Evolutionary conservation across 2,329 filamentous ascomycete species (phyloP), one percentile per base, ranked within the genome.

Genomic region (Botryotinia globosa): DNA sequence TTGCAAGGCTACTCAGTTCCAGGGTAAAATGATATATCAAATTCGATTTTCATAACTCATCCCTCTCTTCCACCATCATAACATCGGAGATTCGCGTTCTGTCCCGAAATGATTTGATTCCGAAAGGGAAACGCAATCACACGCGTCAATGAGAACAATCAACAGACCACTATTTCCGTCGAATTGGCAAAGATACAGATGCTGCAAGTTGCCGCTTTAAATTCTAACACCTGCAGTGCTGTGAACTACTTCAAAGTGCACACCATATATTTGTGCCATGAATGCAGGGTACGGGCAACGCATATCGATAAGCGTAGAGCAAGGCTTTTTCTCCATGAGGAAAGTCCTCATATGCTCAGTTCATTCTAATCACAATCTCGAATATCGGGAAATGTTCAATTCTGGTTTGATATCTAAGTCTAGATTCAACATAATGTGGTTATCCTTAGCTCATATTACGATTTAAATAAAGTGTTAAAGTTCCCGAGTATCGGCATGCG

Each of bases 141-240:
- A 54, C 44, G 45, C 34, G 32, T 67, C 16, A 51, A 37, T 51
- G 32, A 14, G 48, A 34, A 45, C 42, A 20, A 51, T 48, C 10
- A 37, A 25, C 25, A 37, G 14, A 39, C 37, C 59, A 42, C 25
- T 44, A 39, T 54, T 42, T 39, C 14, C 25, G 12, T 39, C 64
- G 22, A 12, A 51, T 39, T 54, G 45, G 45, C 48, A 42, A 32
- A n/a, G 42, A 6, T 44, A 48, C 20, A 34, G 22, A 14, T 6
- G n/a, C 64, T 66, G 64, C 45, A 39, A 39, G 22, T 29, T 25
- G 45, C 64, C 64, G 64, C 45, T 66, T 66, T 66, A 29, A 29
- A 39, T 39, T 9, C 20, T 7, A 20, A 44, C n/a, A 65, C 34
- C 42, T 65, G 44, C 45, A 39, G 45, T 66, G 45, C 25, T 34